Evolutionary conservation across 768 basidiomycete genomes (phyloP), one percentile per base, ranked within the genome.

Genomic region (Boletales sp.): DNA sequence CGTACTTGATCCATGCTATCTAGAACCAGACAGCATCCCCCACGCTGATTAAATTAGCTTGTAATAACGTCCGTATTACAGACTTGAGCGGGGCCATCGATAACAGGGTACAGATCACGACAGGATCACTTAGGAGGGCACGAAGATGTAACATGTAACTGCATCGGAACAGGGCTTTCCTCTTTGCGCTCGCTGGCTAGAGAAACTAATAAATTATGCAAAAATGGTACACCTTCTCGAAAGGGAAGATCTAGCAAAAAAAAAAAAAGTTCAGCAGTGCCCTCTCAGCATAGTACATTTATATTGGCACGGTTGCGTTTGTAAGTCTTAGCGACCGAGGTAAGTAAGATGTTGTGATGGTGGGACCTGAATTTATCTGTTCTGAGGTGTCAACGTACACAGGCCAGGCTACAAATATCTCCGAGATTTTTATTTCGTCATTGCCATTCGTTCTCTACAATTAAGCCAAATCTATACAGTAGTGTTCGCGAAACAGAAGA

Each of bases 341-440:
- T 34, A 34, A 34, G 40, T 35, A 46, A 45, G 32, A 41, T 55
- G 34, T 24, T 43, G 47, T 44, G 40, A 48, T 40, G n/a, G 45
- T 10, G 51, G 24, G 47, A 34, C 64, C 64, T 65, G 54, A 65
- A 65, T 65, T 47, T 66, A 52, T 27, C 65, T 57, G 29, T 45
- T 51, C 58, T 59, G 30, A 27, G 53, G 55, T 21, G 15, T 50
- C 48, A 47, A 53, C 40, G 50, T 63, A 53, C 50, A 59, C 42
- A 14, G 34, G 37, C 36, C 24, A 43, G 40, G 39, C 48, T 5
- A 39, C 35, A 42, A 37, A 47, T 34, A 52, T 43, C 50, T 41
- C 47, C 31, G 51, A 39, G 38, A 19, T 39, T 39, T 47, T 27
- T 42, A 54, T 65, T 48, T 52, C 63, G 51, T 49, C 54, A 63